Conservation (phyloP, 768 basidiomycete species). For the Lanmaoa pseudosensibilis region DNA sequence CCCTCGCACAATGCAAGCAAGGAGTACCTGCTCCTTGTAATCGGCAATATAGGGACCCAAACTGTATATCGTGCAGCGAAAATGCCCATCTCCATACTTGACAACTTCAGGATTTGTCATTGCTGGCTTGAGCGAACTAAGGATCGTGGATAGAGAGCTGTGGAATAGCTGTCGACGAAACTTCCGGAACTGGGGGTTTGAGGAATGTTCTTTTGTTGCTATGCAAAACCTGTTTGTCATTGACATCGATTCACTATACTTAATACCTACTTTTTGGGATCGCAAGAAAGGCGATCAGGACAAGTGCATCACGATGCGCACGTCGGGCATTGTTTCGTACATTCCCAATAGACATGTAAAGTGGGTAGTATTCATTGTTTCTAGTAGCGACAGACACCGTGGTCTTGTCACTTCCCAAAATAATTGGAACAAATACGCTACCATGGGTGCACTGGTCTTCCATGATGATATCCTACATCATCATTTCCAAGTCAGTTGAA, state of each 20-base stretch:
- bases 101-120: constrained; percentile 32
- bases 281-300: constrained; percentile 25
- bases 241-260: not conserved
- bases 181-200: constrained; percentile 18
- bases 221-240: not conserved
- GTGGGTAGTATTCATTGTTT: constrained; percentile 1
- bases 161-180: constrained; percentile 36
- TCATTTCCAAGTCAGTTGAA: too few species aligned
- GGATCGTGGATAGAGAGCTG: not conserved
- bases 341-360: constrained; percentile 5
- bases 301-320: not conserved
- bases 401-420: constrained; percentile 2
- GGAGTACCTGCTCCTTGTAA: not conserved
- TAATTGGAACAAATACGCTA: not conserved
- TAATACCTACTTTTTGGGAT: constrained; percentile 34
- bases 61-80: constrained; percentile 1
- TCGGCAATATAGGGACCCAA: constrained; percentile 3
- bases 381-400: not conserved
- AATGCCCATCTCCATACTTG: constrained; percentile 33
- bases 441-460: too few species aligned
- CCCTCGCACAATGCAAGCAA: not conserved
- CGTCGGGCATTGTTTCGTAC: not conserved
- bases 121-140: constrained; percentile 9
- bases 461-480: too few species aligned
- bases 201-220: constrained; percentile 10